Evolutionary conservation across 306 rosid species (phyloP).

Genomic region (Pterocarpus santalinus): DNA sequence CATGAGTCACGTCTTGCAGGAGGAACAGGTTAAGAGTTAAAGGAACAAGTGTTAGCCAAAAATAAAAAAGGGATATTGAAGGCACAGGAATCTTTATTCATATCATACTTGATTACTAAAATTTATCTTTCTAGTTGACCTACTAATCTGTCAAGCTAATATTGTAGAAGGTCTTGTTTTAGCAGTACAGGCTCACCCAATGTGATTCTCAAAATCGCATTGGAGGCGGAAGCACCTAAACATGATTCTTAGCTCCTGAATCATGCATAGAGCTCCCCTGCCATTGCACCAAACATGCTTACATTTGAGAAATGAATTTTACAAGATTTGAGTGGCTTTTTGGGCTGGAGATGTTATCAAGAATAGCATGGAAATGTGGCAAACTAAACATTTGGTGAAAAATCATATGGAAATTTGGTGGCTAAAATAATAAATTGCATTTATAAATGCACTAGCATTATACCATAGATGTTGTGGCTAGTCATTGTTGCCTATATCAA

Average conservation of each 20-base stretch:
- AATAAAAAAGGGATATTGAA: constrained; percentile 14
- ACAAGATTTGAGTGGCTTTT: neutral
- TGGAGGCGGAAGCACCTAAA: neutral
- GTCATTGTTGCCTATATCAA: constrained; percentile 9
- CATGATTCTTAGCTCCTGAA: constrained; percentile 20
- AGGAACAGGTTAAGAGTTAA: neutral
- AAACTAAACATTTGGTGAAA: constrained; percentile 14
- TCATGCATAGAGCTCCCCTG: constrained; percentile 4
- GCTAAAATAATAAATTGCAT: constrained; percentile 22
- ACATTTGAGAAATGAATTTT: constrained; percentile 14
- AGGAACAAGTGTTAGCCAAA: neutral
- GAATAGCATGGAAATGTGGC: neutral
- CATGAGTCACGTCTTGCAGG: neutral
- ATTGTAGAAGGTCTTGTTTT: neutral
- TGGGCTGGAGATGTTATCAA: constrained; percentile 13
- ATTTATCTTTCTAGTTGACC: constrained; percentile 5
- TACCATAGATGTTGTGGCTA: neutral
- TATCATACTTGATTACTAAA: neutral
- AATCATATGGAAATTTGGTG: constrained; percentile 18
- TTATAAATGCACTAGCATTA: constrained; percentile 19
- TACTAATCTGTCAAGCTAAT: neutral
- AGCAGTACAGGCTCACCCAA: constrained; percentile 12
- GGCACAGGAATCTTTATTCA: neutral
- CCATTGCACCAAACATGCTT: constrained; percentile 11
- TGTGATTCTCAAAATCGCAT: constrained; percentile 18